Evolutionary conservation across 768 basidiomycete genomes (phyloP), one percentile per base, ranked within the genome.

Genomic region (Hydnomerulius pinastri): DNA sequence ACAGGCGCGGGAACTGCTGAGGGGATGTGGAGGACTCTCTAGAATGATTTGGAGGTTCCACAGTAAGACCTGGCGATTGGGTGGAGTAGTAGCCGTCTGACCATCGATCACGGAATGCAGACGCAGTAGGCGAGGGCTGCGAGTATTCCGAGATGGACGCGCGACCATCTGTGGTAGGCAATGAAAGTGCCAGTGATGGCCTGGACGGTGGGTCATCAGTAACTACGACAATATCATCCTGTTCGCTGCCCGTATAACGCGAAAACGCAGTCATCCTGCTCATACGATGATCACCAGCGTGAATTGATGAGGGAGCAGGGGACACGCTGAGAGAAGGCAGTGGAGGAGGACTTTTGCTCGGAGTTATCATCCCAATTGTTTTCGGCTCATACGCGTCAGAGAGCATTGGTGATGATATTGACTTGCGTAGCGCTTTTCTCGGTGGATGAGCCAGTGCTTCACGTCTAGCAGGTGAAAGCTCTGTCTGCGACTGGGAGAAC

Each of bases 41-140:
- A 64, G 55, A 56, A 35, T 44, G 25, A 12, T 50, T 37, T 9
- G 53, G 30, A n/a, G 43, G 36, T 37, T 49, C 63, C 44, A 21
- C 27, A 10, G 29, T 53, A 30, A 37, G 56, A 38, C 41, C 51
- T 15, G 58, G 68, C 36, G 65, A 67, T 17, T 50, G 36, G 2
- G 59, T 58, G 23, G 67, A 69, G 42, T 69, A 69, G 48, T 70
- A 69, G 30, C 67, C 61, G 6, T 69, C 63, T 1, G 69, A 71
- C 59, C 57, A 65, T 45, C 67, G 80, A 56, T 88, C 86, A 23
- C 81, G 80, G 69, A 91, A 91, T n/a, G 85, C 86, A n/a, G 88
- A 90, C 6, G 77, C 82, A 4, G 87, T 87, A 2, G 88, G 89
- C 9, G 88, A 90, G 4, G 79, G 75, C 55, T 83, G 81, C 9